phyloP scores from a whole-genome alignment of 2,329 filamentous ascomycete species.

The Cercospora sesami region DNA sequence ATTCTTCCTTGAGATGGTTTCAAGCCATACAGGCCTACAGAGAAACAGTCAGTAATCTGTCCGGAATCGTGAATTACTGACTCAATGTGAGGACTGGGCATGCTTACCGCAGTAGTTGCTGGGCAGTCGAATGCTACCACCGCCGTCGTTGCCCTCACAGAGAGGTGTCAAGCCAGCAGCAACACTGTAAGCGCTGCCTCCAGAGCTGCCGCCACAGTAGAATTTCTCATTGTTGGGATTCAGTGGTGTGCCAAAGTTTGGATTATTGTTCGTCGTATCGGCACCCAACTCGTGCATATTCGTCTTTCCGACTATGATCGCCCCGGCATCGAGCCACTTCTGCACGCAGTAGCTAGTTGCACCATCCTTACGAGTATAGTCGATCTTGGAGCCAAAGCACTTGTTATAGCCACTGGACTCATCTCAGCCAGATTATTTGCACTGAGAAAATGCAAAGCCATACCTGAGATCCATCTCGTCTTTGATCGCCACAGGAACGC shows the following conservation, averaged over 20 bases:
- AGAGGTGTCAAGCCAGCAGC: constrained; percentile 72
- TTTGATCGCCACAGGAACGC: constrained; percentile 80
- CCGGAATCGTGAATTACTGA: background rate
- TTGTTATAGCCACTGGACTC: constrained; percentile 62
- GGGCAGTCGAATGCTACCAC: constrained; percentile 73
- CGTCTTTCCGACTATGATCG: constrained; percentile 72
- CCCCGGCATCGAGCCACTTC: constrained; percentile 72
- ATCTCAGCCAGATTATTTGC: background rate
- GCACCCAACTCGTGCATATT: constrained; percentile 80
- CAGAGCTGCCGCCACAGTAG: constrained; percentile 79
- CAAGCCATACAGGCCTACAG: constrained; percentile 66
- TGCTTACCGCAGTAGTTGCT: constrained; percentile 63
- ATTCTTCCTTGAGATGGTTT: constrained; percentile 76
- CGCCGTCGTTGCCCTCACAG: constrained; percentile 70
- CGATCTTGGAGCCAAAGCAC: constrained; percentile 63
- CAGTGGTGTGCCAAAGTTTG: constrained; percentile 68
- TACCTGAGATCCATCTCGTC: constrained; percentile 67
- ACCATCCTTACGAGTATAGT: constrained; percentile 53
- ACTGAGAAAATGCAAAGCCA: background rate
- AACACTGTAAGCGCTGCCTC: constrained; percentile 71
- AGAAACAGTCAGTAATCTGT: background rate
- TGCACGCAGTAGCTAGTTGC: constrained; percentile 69
- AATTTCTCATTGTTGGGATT: constrained; percentile 77
- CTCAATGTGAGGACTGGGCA: background rate
- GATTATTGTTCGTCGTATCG: constrained; percentile 75